These are phyloP conservation scores for Candida ponderosae DNA, from an alignment of 805 yeast genomes.

Conservation along the genomic window DNA sequence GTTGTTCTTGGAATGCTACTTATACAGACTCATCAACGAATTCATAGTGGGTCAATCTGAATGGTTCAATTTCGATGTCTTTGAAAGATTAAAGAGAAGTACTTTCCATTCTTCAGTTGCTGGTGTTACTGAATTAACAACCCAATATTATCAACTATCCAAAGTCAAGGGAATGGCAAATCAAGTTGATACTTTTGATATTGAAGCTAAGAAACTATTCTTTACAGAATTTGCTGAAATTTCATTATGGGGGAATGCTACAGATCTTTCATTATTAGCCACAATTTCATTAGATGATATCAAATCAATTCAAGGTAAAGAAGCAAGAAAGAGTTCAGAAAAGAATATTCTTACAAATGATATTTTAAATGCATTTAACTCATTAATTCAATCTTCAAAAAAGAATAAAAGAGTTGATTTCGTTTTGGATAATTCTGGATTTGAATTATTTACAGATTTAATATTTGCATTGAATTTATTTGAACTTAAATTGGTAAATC, in stretches of 20 bases:
- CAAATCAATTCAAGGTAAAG: constrained; percentile 85
- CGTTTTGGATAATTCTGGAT: constrained; percentile 90
- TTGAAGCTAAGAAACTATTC: constrained; percentile 41
- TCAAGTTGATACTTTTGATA: constrained; percentile 17
- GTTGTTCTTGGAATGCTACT: constrained; percentile 79
- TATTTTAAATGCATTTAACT: constrained; percentile 57
- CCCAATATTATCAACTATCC: constrained; percentile 42
- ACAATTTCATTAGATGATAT: constrained; percentile 87
- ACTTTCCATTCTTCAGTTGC: constrained; percentile 67
- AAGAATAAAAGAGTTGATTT: constrained; percentile 52
- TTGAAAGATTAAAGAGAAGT: constrained; percentile 57
- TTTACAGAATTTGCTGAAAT: constrained; percentile 82
- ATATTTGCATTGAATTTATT: constrained; percentile 57
- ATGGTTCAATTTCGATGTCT: constrained; percentile 60
- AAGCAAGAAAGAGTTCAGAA: constrained; percentile 74
- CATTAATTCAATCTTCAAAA: constrained; percentile 22
- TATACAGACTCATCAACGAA: constrained; percentile 60
- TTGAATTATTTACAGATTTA: constrained; percentile 87
- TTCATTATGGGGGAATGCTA: constrained; percentile 97
- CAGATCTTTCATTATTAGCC: constrained; percentile 84
- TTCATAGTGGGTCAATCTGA: constrained; percentile 29
- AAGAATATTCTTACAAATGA: constrained; percentile 75
- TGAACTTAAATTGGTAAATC: constrained; percentile 57
- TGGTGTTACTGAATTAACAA: constrained; percentile 79
- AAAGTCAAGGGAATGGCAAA: constrained; percentile 4